These are phyloP conservation scores for Posidonia australis DNA, from an alignment of 106 monocot genomes.

Conservation along the genomic window DNA sequence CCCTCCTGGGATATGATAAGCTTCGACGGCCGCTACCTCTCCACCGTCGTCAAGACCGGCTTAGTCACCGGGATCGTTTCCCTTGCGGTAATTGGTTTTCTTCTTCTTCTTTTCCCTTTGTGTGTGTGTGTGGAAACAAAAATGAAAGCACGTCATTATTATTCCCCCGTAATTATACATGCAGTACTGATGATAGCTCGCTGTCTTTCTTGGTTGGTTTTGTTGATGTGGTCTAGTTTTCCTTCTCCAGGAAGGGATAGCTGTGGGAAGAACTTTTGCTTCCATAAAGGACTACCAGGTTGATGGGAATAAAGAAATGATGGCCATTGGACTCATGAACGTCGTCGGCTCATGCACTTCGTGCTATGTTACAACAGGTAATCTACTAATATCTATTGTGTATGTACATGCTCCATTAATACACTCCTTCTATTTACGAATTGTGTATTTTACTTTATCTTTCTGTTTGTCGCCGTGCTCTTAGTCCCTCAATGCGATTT, in stretches of 20 bases:
- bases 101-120: neutral
- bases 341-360: constrained; percentile 85
- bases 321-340: constrained; percentile 97
- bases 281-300: constrained; percentile 77
- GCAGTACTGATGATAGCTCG: no score
- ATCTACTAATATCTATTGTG: neutral
- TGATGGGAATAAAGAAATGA: constrained; percentile 97
- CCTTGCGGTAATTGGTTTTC: constrained; percentile 33
- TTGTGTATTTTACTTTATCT: no score
- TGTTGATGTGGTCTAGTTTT: no score
- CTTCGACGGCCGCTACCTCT: constrained; percentile 30
- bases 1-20: constrained; percentile 65
- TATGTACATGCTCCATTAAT: no score
- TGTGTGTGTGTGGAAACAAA: no score
- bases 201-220: no score
- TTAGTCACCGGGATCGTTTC: constrained; percentile 55
- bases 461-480: no score
- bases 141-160: no score
- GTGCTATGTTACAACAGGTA: constrained; percentile 81
- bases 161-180: no score
- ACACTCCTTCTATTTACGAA: no score
- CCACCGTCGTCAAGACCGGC: constrained; percentile 42
- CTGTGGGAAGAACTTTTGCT: constrained; percentile 92
- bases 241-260: constrained; percentile 95
- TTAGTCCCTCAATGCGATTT: no score